Evolutionary conservation across 148 eudicot genomes (phyloP).

Genomic region (Nyssa sinensis): DNA sequence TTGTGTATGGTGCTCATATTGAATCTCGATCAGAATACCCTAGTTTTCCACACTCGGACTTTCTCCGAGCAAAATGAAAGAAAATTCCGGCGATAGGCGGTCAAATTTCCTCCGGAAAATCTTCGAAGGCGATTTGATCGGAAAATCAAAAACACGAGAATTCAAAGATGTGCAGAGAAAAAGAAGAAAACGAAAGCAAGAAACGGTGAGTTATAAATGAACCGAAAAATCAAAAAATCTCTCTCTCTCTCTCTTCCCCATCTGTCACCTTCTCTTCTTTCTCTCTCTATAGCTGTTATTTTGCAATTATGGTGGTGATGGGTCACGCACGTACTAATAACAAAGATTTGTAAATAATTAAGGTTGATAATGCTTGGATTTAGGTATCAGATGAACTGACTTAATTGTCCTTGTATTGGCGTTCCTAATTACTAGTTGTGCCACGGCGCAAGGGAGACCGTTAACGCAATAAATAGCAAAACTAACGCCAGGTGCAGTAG

Average conservation of each 20-base stretch:
- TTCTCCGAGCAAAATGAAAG: neutral
- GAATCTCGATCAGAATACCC: constrained; percentile 5
- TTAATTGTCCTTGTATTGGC: neutral
- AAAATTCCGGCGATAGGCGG: neutral
- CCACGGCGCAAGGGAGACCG: constrained; percentile 5
- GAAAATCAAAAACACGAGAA: neutral
- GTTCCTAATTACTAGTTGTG: neutral
- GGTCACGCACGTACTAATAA: constrained; percentile 7
- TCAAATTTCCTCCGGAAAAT: neutral
- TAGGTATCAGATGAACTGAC: neutral
- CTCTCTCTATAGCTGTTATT: constrained; percentile 21
- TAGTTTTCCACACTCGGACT: neutral
- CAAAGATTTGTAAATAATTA: neutral
- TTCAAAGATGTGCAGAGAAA: neutral
- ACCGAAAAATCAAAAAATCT: neutral
- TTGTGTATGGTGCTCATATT: constrained; percentile 29
- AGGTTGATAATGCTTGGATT: constrained; percentile 8
- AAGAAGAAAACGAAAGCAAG: neutral
- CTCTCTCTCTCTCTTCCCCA: neutral
- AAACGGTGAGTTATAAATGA: neutral
- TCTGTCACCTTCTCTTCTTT: neutral
- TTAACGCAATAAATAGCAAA: neutral
- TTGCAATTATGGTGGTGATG: constrained; percentile 14
- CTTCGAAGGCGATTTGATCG: constrained; percentile 2
- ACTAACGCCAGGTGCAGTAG: constrained; percentile 9